Evolutionary conservation across 148 eudicot genomes (phyloP).

Genomic region (Bassia scoparia): DNA sequence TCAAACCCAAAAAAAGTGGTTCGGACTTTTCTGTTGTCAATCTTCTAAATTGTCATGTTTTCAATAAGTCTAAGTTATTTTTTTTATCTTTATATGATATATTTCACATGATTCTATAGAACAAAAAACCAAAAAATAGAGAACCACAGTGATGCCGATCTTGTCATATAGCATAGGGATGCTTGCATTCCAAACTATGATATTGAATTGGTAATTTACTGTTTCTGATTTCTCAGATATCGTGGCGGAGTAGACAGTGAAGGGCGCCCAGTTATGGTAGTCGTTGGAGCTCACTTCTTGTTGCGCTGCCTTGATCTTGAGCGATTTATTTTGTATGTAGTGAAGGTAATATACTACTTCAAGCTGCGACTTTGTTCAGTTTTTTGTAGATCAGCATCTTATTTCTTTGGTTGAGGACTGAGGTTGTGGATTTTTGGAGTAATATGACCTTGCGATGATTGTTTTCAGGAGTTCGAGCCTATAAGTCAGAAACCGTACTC

Average conservation of each 20-base stretch:
- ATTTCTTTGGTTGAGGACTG: background rate
- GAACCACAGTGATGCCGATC: no score
- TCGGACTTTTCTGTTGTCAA: no score
- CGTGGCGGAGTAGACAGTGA: constrained; percentile 98
- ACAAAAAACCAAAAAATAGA: no score
- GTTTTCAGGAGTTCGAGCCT: constrained; percentile 93
- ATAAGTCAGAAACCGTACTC: constrained; percentile 88
- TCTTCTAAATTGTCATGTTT: no score
- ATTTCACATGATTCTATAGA: no score
- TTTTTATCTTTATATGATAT: no score
- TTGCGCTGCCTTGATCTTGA: constrained; percentile 97
- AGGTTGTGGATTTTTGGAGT: constrained; percentile 1
- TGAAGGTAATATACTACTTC: constrained; percentile 55
- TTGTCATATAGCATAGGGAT: background rate
- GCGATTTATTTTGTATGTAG: constrained; percentile 72
- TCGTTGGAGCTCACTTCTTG: constrained; percentile 98
- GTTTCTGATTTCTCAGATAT: constrained; percentile 44
- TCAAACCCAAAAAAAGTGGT: no score
- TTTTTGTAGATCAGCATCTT: background rate
- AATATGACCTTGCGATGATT: constrained; percentile 19
- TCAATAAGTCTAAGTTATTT: no score
- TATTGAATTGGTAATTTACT: background rate
- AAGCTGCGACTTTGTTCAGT: background rate
- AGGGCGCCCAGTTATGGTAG: constrained; percentile 97
- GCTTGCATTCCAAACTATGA: constrained; percentile 16